Base-by-base conservation (phyloP, 2,329 filamentous ascomycete species). In the Elsinoe arachidis region DNA sequence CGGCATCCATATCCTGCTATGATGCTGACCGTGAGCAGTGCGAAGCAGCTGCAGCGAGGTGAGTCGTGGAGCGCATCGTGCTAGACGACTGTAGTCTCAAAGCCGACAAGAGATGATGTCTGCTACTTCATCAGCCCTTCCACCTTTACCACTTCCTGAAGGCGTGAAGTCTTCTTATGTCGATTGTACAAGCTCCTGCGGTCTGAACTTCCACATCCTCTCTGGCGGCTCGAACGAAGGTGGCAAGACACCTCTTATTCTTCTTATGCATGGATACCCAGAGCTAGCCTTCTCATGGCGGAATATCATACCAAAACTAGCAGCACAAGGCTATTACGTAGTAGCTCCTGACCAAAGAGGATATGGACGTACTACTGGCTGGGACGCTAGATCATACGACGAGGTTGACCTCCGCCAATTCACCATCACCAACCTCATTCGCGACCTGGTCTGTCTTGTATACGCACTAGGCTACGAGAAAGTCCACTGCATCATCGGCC, bases 271-370 rank as follows among this genome's bases (percentile, higher is more conserved):
- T 68, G 85, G 85, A 37, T 88, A 81, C 61, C 85, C 85, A 1
- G 84, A 87, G 65, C 73, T 88, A 1, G 82, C 85, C 26, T 88
- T 79, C 67, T 86, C 84, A 47, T 88, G 84, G 83, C 80, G 84
- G 54, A 81, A 83, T 57, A 70, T 86, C 35, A 76, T 88, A 63
- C 76, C 78, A 5, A 66, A 72, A 0, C 72, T 88, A n/a, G 80
- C 84, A 4, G 68, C 71, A 0, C 74, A 77, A 5, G 84, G 84
- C 26, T 87, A 82, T 69, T 78, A 84, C 65, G 83, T 84, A 55
- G 80, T 87, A 1, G 84, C 85, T 1, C 80, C 81, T 35, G 85
- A 88, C 63, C 83, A 85, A 63, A 78, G 85, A 51, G 85, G 84
- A 6, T 87, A 85, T 61, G 85, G 85, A 10, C 77, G 83, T 23